These are phyloP conservation scores for Lachnellula suecica DNA, from an alignment of 2,329 filamentous ascomycete genomes.

Conservation along the genomic window DNA sequence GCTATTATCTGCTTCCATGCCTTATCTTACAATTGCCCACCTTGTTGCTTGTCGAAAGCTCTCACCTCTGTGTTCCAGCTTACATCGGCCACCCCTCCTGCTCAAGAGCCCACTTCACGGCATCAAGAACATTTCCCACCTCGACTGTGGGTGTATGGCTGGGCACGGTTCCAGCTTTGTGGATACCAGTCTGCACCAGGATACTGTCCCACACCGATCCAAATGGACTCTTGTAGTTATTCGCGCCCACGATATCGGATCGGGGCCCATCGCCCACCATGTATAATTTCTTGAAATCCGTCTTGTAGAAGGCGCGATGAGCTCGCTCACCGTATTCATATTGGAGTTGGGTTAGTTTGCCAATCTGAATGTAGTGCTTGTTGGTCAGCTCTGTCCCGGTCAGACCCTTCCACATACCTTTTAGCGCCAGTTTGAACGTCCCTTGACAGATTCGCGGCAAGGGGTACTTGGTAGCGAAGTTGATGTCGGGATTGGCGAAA, in stretches of 20 bases:
- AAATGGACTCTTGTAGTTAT: slow-evolving; percentile 64
- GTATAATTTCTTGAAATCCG: too few species aligned
- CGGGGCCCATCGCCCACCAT: slow-evolving; percentile 92
- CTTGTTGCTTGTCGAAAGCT: too few species aligned
- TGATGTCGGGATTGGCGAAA: slow-evolving; percentile 85
- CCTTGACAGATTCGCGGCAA: slow-evolving; percentile 87
- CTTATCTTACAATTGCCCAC: too few species aligned
- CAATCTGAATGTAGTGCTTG: slow-evolving; percentile 71
- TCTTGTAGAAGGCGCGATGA: slow-evolving; percentile 71
- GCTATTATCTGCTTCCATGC: too few species aligned
- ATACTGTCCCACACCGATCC: slow-evolving; percentile 74
- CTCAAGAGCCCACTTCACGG: slow-evolving; percentile 73
- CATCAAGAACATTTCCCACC: slow-evolving; percentile 71
- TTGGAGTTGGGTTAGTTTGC: slow-evolving; percentile 76
- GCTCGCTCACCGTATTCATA: slow-evolving; percentile 77
- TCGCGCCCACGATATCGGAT: slow-evolving; percentile 85
- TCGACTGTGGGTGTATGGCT: slow-evolving; percentile 63
- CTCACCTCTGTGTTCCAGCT: too few species aligned
- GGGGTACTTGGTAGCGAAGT: slow-evolving; percentile 83
- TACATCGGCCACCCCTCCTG: slow-evolving; percentile 49
- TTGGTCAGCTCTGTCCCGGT: slow-evolving; percentile 62
- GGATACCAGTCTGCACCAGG: slow-evolving; percentile 81
- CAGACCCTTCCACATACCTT: slow-evolving; percentile 73
- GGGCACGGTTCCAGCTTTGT: slow-evolving; percentile 53
- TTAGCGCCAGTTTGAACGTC: slow-evolving; percentile 78